Base-by-base conservation (phyloP, 768 basidiomycete species). In the Phylloporus sp. region DNA sequence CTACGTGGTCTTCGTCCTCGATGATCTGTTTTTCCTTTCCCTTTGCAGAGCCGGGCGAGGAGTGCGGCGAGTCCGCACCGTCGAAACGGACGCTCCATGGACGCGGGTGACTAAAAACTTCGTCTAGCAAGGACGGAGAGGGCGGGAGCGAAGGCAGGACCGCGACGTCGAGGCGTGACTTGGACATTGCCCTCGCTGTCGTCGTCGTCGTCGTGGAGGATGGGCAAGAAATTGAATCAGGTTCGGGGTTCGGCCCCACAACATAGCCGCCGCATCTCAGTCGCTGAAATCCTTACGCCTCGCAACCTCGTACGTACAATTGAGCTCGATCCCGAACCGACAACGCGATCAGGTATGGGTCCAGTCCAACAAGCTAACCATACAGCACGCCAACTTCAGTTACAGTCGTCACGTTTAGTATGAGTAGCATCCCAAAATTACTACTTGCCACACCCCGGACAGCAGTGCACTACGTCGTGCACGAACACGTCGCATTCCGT, bases 401-500 rank as follows among this genome's bases (percentile, higher is more conserved):
- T n/a, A n/a, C n/a, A n/a, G n/a, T n/a, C n/a, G n/a, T n/a, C n/a
- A n/a, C n/a, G n/a, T n/a, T n/a, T n/a, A n/a, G 24, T 43, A 29
- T 26, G 35, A 43, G 40, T 10, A 40, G 11, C 40, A 23, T 44
- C 35, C 40, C 18, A n/a, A n/a, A n/a, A n/a, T n/a, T 29, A 31
- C 79, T 68, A 77, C 49, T 73, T 73, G 40, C 84, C 84, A 53
- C 87, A 90, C 9, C 86, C 88, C 0, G 95, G 93, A 71, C 95
- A 99, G 49, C 89, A 91, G 61, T 97, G 95, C 17, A 97, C 73
- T 18, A 92, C 91, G 52, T 95, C 90, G 57, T 98, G 96, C 5
- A 97, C 83, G 60, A 97, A 96, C 17, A 95, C 79, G 69, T 99
- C 96, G 62, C 96, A 99, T 39, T 98, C 94, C 21, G 83, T 78